phyloP scores from a whole-genome alignment of 2,329 filamentous ascomycete species.

The Coniochaeta sp. region DNA sequence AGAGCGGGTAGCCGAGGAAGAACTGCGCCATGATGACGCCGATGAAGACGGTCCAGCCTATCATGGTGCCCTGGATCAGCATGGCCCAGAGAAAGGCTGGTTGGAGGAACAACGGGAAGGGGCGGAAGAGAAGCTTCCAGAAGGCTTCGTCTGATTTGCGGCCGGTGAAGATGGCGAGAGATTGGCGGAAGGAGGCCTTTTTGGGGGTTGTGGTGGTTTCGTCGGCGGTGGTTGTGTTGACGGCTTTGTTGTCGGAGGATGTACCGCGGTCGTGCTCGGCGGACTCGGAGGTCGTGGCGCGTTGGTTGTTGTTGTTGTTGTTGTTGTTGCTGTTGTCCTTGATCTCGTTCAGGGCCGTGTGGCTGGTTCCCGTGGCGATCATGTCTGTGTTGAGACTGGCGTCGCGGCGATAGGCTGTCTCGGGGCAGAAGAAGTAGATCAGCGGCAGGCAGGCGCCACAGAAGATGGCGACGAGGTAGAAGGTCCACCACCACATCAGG shows the following conservation, averaged over 20 bases:
- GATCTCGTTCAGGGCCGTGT: neutral
- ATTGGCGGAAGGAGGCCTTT: slow-evolving; percentile 52
- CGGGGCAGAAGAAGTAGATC: slow-evolving; percentile 73
- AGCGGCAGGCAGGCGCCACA: slow-evolving; percentile 61
- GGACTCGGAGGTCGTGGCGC: neutral
- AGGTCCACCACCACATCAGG: slow-evolving; percentile 81
- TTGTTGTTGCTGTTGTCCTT: neutral
- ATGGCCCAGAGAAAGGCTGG: slow-evolving; percentile 76
- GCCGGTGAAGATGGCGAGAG: slow-evolving; percentile 68
- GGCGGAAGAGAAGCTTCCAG: slow-evolving; percentile 57
- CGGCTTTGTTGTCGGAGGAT: neutral
- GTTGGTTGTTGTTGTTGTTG: neutral
- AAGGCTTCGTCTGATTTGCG: slow-evolving; percentile 75
- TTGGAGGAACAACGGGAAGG: slow-evolving; percentile 76
- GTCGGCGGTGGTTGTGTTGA: slow-evolving; percentile 6
- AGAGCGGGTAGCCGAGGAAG: slow-evolving; percentile 73
- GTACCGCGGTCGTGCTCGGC: slow-evolving; percentile 4
- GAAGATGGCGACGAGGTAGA: slow-evolving; percentile 85
- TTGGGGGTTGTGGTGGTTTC: slow-evolving; percentile 22
- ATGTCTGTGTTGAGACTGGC: slow-evolving; percentile 64
- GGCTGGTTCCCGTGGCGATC: slow-evolving; percentile 25
- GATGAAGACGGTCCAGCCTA: slow-evolving; percentile 94
- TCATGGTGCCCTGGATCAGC: slow-evolving; percentile 80
- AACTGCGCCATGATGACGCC: slow-evolving; percentile 76
- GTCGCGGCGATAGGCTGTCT: slow-evolving; percentile 71